phyloP scores from a whole-genome alignment of 78 protist species.

The Capsaspora owczarzaki region DNA sequence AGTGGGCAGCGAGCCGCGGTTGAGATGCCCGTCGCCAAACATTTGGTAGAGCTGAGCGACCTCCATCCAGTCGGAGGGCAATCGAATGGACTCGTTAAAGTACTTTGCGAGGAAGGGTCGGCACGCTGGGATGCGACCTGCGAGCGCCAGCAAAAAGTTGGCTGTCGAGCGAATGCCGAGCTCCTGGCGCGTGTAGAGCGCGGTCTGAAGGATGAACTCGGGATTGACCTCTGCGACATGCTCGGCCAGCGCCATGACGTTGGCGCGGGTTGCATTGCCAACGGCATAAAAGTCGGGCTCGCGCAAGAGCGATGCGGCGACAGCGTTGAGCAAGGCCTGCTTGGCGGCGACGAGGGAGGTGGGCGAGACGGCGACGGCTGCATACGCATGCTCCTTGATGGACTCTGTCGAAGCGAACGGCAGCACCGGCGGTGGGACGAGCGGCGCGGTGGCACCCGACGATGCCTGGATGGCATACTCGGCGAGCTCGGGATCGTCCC shows the following conservation, averaged over 20 bases:
- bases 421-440: too few relatives aligned
- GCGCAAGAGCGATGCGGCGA: slow-evolving; percentile 57
- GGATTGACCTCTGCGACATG: slow-evolving; percentile 29
- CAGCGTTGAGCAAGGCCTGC: slow-evolving; percentile 32
- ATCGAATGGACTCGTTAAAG: slow-evolving; percentile 24
- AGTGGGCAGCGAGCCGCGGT: background rate
- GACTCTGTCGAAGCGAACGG: too few relatives aligned
- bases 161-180: slow-evolving; percentile 65
- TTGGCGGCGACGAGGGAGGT: too few relatives aligned
- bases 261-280: background rate
- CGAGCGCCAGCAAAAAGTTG: slow-evolving; percentile 54
- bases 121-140: slow-evolving; percentile 25
- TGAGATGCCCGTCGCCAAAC: background rate
- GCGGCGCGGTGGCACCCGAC: too few relatives aligned
- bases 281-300: slow-evolving; percentile 32
- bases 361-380: too few relatives aligned
- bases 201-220: slow-evolving; percentile 67
- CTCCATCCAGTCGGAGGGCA: slow-evolving; percentile 80
- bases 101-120: slow-evolving; percentile 51
- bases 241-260: background rate
- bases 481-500: too few relatives aligned
- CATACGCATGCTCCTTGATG: too few relatives aligned
- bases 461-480: too few relatives aligned
- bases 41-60: slow-evolving; percentile 21
- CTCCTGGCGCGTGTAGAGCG: slow-evolving; percentile 61